Conservation (phyloP, 2,329 filamentous ascomycete genomes). For the Trichothecium roseum region DNA sequence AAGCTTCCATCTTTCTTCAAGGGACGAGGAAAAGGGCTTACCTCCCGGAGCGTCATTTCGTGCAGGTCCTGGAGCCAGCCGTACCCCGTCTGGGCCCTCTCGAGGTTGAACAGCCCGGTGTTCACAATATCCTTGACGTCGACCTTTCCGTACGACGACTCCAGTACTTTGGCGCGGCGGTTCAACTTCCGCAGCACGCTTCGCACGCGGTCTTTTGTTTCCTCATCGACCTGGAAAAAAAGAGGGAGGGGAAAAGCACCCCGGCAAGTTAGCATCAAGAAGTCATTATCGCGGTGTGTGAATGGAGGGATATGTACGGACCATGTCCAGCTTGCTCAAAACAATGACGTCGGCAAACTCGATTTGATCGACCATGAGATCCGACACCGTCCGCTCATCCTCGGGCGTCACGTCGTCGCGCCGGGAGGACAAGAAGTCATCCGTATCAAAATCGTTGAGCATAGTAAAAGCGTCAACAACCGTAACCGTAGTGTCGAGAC, state of each 20-base stretch:
- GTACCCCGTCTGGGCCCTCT: conserved; percentile 51
- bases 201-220: conserved; percentile 33
- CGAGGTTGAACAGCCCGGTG: conserved; percentile 54
- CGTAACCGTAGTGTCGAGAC: conserved; percentile 61
- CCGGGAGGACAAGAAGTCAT: conserved; percentile 55
- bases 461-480: conserved; percentile 66
- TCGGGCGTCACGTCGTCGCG: conserved; percentile 52
- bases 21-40: conserved; percentile 17
- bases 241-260: too few species aligned
- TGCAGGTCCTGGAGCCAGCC: conserved; percentile 64
- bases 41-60: conserved; percentile 53
- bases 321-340: conserved; percentile 59
- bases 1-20: too few species aligned
- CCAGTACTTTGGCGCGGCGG: conserved; percentile 53
- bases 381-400: conserved; percentile 64
- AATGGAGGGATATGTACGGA: too few species aligned
- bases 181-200: conserved; percentile 52
- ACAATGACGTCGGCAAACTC: conserved; percentile 68
- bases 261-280: not conserved
- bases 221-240: conserved; percentile 27
- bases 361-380: conserved; percentile 68
- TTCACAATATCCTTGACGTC: conserved; percentile 54
- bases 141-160: conserved; percentile 47
- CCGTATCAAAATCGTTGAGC: conserved; percentile 61
- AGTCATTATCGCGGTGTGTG: too few species aligned